These are phyloP conservation scores for Colletotrichum ledebouriae DNA, from an alignment of 2,329 filamentous ascomycete species.

Conservation along the genomic window DNA sequence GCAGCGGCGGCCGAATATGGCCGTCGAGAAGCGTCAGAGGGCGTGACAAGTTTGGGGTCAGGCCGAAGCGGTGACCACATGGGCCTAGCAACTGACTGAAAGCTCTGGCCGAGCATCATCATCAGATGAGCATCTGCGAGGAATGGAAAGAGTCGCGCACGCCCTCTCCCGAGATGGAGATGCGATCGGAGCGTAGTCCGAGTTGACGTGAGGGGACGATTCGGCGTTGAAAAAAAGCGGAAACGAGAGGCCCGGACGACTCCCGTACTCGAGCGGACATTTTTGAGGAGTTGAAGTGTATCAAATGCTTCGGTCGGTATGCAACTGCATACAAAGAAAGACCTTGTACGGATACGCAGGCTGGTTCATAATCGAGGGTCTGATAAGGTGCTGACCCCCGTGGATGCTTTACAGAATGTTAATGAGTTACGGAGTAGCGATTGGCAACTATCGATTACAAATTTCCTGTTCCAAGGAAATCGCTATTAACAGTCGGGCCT, in stretches of 20 bases:
- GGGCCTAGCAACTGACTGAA: constrained; percentile 29
- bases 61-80: constrained; percentile 35
- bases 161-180: constrained; percentile 33
- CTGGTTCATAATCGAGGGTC: constrained; percentile 22
- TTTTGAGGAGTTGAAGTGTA: not conserved
- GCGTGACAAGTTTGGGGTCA: constrained; percentile 18
- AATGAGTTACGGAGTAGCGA: constrained; percentile 22
- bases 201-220: constrained; percentile 11
- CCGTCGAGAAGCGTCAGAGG: constrained; percentile 34
- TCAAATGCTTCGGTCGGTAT: not conserved
- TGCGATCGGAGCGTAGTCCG: constrained; percentile 42
- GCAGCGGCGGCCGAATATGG: constrained; percentile 40
- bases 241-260: constrained; percentile 20
- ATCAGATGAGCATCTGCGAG: constrained; percentile 13
- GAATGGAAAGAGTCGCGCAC: constrained; percentile 33
- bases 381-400: constrained; percentile 7
- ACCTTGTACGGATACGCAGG: not conserved
- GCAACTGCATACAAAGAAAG: not conserved
- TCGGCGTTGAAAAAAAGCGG: constrained; percentile 30
- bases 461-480: constrained; percentile 33
- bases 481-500: constrained; percentile 28
- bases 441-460: constrained; percentile 26
- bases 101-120: constrained; percentile 5
- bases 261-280: constrained; percentile 22
- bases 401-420: constrained; percentile 27